Percentiles rank a stretch among this genome's conserved stretches.
Evolutionary conservation across 192 early-diverging fungal species (phyloP).

Genomic region (Glomus cerebriforme): DNA sequence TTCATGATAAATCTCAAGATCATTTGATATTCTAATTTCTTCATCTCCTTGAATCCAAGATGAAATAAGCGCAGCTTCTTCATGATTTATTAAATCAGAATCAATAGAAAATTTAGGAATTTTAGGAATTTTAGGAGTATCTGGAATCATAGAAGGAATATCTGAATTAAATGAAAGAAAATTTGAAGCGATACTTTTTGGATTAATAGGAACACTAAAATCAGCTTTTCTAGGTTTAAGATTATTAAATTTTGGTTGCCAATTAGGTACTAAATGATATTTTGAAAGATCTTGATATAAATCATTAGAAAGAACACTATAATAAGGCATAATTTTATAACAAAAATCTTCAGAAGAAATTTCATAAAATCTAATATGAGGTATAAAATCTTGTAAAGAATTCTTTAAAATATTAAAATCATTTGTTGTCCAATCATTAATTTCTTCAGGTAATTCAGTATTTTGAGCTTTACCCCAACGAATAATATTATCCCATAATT

Average conservation of each 20-base stretch:
- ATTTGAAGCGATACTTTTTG: too few relatives aligned
- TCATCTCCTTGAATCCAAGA: neutral
- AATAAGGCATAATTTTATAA: neutral
- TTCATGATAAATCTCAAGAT: neutral
- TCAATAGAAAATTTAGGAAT: neutral
- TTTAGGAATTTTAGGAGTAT: too few relatives aligned
- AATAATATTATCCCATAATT: conserved; percentile 9
- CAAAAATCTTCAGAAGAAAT: neutral
- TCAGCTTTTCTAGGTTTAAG: too few relatives aligned
- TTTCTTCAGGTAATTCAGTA: neutral
- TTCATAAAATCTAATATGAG: neutral
- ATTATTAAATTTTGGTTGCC: neutral
- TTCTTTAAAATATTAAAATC: neutral
- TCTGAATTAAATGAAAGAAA: too few relatives aligned
- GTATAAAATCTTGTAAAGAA: neutral
- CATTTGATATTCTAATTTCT: neutral
- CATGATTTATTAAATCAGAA: neutral
- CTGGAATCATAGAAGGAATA: too few relatives aligned
- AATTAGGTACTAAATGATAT: neutral
- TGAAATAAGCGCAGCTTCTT: neutral
- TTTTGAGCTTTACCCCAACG: conserved; percentile 16
- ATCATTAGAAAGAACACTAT: neutral
- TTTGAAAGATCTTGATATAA: neutral
- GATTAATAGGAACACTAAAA: too few relatives aligned
- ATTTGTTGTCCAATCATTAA: neutral